Conservation (phyloP, 2,329 filamentous ascomycete genomes). For the Penicillium aurantiogriseum region DNA sequence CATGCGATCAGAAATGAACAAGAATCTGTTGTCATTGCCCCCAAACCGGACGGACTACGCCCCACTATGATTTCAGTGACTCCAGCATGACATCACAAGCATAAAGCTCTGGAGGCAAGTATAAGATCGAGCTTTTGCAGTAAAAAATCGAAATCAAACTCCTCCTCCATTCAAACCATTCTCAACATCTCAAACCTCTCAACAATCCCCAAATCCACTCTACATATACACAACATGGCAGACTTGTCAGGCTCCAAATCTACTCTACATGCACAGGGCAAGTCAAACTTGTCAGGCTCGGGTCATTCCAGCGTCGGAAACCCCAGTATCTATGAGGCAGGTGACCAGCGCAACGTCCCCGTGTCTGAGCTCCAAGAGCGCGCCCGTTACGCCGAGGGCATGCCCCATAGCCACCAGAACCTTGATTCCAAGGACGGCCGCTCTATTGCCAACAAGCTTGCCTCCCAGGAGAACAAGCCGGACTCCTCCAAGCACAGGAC, state of each 20-base stretch:
- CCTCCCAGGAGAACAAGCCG: conserved; percentile 33
- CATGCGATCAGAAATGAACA: conserved; percentile 1
- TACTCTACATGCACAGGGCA: no score
- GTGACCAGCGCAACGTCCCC: conserved; percentile 69
- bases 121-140: conserved; percentile 18
- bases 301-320: conserved; percentile 66
- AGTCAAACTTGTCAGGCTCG: conserved; percentile 24
- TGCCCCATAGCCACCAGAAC: conserved; percentile 64
- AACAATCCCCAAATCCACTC: neutral
- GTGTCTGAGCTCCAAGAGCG: conserved; percentile 53
- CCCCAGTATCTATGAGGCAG: conserved; percentile 67
- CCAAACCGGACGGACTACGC: conserved; percentile 10
- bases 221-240: conserved; percentile 15
- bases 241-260: neutral
- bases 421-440: conserved; percentile 63
- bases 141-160: neutral
- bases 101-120: conserved; percentile 5
- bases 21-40: conserved; percentile 8
- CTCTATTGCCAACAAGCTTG: conserved; percentile 47
- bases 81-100: conserved; percentile 28
- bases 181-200: neutral
- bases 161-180: neutral
- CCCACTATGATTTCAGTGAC: conserved; percentile 33
- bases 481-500: conserved; percentile 27
- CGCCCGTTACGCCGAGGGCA: conserved; percentile 69